phyloP scores from a whole-genome alignment of 495 filamentous ascomycete genomes.

The Penicillium turbatum region DNA sequence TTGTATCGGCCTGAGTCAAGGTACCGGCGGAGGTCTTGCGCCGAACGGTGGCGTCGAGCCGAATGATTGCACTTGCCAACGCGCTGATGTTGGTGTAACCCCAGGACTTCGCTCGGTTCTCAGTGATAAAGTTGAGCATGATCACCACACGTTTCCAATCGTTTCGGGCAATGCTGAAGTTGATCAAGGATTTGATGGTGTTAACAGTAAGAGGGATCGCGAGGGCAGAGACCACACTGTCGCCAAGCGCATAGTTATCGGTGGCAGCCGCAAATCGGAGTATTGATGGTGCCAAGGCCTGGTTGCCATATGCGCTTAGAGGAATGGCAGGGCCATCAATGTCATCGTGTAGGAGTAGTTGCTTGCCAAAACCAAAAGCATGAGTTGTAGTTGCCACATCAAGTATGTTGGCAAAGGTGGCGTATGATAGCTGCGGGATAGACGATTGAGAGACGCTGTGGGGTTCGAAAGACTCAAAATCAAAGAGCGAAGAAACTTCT shows the following conservation, averaged over 20 bases:
- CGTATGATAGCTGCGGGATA: conserved; percentile 43
- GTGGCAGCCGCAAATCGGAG: conserved; percentile 55
- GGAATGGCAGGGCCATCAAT: conserved; percentile 56
- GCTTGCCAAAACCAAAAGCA: conserved; percentile 48
- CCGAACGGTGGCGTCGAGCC: conserved; percentile 27
- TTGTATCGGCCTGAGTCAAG: conserved; percentile 1
- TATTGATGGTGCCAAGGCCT: conserved; percentile 50
- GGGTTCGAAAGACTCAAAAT: conserved; percentile 14
- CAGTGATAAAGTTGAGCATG: conserved; percentile 41
- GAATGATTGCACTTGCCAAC: conserved; percentile 41
- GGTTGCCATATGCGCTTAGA: conserved; percentile 41
- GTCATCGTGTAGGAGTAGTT: conserved; percentile 52
- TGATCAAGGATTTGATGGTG: conserved; percentile 48
- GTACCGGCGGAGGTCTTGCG: conserved; percentile 6
- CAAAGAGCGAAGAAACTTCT: conserved; percentile 15
- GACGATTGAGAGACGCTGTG: conserved; percentile 28
- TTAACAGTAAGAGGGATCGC: conserved; percentile 37
- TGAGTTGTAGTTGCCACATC: conserved; percentile 48
- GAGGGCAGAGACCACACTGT: conserved; percentile 38
- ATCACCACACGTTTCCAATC: conserved; percentile 46
- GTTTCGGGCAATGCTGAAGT: conserved; percentile 42
- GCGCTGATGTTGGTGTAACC: conserved; percentile 43
- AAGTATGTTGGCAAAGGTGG: conserved; percentile 48
- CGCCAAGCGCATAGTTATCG: conserved; percentile 42
- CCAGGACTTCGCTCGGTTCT: conserved; percentile 42